Evolutionary conservation across 148 eudicot species (phyloP).

Genomic region (Camellia sinensis): DNA sequence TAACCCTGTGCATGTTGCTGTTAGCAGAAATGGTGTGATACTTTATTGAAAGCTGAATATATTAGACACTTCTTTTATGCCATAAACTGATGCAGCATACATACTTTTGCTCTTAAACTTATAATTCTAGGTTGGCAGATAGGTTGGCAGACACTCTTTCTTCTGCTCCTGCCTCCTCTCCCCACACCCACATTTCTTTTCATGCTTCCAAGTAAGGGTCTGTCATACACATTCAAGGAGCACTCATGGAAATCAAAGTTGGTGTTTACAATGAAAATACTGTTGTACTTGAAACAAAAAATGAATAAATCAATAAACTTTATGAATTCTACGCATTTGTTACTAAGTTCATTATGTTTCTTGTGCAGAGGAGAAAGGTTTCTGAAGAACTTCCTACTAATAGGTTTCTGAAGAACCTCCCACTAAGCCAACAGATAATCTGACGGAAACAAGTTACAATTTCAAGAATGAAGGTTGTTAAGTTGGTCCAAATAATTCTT

Average conservation of each 20-base stretch:
- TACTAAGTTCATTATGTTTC: neutral
- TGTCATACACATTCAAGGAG: neutral
- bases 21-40: neutral
- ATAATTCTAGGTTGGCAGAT: neutral
- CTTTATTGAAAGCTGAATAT: neutral
- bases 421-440: conserved; percentile 43
- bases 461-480: conserved; percentile 38
- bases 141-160: neutral
- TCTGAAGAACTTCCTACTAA: no score
- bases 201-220: no score
- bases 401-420: conserved; percentile 33
- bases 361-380: conserved; percentile 51
- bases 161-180: no score
- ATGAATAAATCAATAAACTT: no score
- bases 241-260: neutral
- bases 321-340: neutral
- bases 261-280: neutral
- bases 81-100: neutral
- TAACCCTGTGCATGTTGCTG: neutral
- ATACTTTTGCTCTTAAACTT: neutral
- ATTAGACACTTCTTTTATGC: neutral
- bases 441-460: conserved; percentile 35
- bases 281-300: neutral
- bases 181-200: no score
- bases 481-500: neutral